Evolutionary conservation across 306 rosid genomes (phyloP), one percentile per base, ranked within the genome.

Genomic region (Notholithocarpus densiflorus): DNA sequence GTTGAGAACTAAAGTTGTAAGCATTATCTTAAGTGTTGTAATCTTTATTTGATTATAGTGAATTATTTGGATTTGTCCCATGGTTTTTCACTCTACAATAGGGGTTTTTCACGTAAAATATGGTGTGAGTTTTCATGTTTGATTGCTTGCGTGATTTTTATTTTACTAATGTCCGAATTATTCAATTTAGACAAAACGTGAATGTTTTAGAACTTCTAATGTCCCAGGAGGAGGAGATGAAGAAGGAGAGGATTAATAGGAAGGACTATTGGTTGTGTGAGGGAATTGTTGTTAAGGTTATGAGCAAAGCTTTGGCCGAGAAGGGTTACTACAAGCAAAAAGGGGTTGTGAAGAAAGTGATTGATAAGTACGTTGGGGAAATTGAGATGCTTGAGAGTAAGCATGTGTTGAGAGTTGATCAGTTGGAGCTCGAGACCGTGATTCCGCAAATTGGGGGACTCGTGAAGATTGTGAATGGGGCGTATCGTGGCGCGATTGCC

Each of bases 331-430:
- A 91, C 84, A 95, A 92, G 84, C 92, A 90, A 43, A 95, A 95
- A 75, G 98, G 98, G 12, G 82, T 91, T 59, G 95, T 95, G 66
- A 70, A 78, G 74, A 92, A 85, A 77, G 97, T 94, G 82, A 89
- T 89, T 18, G 98, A 92, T 73, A 94, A 89, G 71, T 91, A 92
- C 60, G 95, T 91, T 45, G 98, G 95, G 53, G 97, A 94, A 82
- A 92, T 94, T 24, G 94, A 94, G 74, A 94, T 92, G 89, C 83
- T 92, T 6, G 95, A 92, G 7, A 90, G 82, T 62, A 94, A 88
- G 82, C 97, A 94, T 72, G 97, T 94, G 68, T 90, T 94, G 68
- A 88, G 97, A 86, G 93, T 94, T 73, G 98, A 92, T 77, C 97
- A 94, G 74, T 83, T 74, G 62, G 97, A 92, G 86, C 93, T 94